A percentile compares a stretch with the other conserved stretches of the same genome.
phyloP scores from a whole-genome alignment of 805 yeast species.

The Cyberlindnera xylosilytica region DNA sequence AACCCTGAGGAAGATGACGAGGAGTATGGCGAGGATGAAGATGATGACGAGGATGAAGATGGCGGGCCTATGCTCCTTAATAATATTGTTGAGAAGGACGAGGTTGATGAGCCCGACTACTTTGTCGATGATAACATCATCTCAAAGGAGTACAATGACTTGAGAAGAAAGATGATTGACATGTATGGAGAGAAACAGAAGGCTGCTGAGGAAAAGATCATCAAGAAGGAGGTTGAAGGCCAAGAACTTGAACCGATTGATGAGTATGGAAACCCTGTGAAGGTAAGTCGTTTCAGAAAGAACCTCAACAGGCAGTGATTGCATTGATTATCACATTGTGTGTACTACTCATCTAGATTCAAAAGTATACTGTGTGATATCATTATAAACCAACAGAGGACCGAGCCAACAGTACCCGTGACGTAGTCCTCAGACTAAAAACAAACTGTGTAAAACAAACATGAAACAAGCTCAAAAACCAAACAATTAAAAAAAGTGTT shows the following conservation, averaged over 20 bases:
- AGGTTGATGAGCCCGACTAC: constrained; percentile 28
- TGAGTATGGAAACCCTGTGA: constrained; percentile 55
- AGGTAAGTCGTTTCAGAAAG: constrained; percentile 66
- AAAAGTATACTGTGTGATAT: too few relatives aligned
- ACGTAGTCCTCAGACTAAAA: too few relatives aligned
- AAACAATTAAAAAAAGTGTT: neutral
- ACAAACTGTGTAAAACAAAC: too few relatives aligned
- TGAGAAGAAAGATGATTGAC: constrained; percentile 30
- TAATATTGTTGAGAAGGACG: constrained; percentile 39
- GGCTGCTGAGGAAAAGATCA: constrained; percentile 4
- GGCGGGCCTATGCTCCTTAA: constrained; percentile 40
- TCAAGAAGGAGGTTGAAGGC: constrained; percentile 40
- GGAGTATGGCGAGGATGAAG: constrained; percentile 30
- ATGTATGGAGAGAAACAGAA: constrained; percentile 21
- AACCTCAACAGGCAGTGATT: constrained; percentile 7
- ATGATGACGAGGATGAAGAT: constrained; percentile 33
- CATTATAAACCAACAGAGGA: neutral
- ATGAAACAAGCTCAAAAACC: neutral
- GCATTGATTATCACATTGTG: too few relatives aligned
- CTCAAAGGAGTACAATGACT: constrained; percentile 29
- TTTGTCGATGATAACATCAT: constrained; percentile 27
- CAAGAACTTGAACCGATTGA: constrained; percentile 67
- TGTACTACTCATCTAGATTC: too few relatives aligned
- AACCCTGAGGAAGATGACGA: constrained; percentile 33
- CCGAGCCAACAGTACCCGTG: too few relatives aligned